Conservation (phyloP, 2,329 filamentous ascomycete genomes). For the Neopestalotiopsis rosae region DNA sequence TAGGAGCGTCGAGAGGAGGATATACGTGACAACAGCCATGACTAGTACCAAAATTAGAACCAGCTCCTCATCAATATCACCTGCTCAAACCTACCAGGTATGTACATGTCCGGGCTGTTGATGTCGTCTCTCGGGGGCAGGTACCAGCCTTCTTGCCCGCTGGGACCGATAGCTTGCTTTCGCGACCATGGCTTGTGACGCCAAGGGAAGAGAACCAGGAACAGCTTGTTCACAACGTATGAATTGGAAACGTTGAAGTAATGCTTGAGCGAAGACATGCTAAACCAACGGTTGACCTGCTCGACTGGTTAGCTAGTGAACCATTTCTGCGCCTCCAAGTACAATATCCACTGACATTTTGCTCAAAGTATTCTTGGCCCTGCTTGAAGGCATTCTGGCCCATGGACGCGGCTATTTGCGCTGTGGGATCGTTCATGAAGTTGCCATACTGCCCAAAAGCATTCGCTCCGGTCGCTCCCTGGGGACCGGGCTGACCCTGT, state of each 20-base stretch:
- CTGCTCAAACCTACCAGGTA: constrained; percentile 60
- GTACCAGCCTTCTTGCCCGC: constrained; percentile 77
- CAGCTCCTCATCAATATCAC: not conserved
- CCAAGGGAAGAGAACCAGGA: constrained; percentile 96
- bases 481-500: constrained; percentile 51
- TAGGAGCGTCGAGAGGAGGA: constrained; percentile 88
- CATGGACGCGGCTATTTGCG: constrained; percentile 93
- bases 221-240: constrained; percentile 93
- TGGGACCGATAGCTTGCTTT: constrained; percentile 76
- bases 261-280: constrained; percentile 91
- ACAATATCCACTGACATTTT: constrained; percentile 70
- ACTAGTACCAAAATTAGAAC: constrained; percentile 46
- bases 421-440: constrained; percentile 95
- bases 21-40: constrained; percentile 98
- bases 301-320: not conserved
- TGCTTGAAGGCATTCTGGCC: constrained; percentile 91
- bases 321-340: not conserved
- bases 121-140: constrained; percentile 92
- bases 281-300: constrained; percentile 76
- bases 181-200: constrained; percentile 97
- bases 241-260: constrained; percentile 99
- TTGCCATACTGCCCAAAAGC: constrained; percentile 79
- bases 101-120: constrained; percentile 99
- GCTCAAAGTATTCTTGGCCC: constrained; percentile 92
- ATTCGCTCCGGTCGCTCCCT: constrained; percentile 55